Evolutionary conservation across 371 early-diverging fungal genomes (phyloP), one percentile per base, ranked within the genome.

Genomic region (Chytridiales sp.): DNA sequence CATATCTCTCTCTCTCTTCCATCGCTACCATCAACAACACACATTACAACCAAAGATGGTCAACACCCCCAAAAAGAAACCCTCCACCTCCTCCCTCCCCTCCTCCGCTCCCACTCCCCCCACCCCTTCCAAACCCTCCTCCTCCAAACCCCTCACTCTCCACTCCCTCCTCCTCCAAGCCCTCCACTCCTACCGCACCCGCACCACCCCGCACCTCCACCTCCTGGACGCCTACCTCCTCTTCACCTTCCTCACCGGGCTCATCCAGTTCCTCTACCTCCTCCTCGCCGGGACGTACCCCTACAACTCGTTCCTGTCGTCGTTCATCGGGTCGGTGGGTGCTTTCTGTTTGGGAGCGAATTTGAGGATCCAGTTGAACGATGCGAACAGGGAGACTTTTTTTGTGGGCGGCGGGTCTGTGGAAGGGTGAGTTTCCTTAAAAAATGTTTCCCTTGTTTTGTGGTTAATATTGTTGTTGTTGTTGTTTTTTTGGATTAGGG

Each of bases 301-400:
- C n/a, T 97, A 93, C 77, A 97, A 97, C 75, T 90, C 97, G 24
- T 97, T 97, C 73, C 73, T 98, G 62, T 90, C 95, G 11, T 94
- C 93, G 19, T 98, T 98, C 76, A 89, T 89, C 62, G 85, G 89
- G 3, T 87, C 91, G 9, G 94, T 96, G 22, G 95, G 94, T 11
- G 80, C 85, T 56, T 98, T 98, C 76, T 91, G 93, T n/a, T 84
- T 95, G 60, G 92, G 56, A 74, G 79, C 75, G 19, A 79, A 79
- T 70, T 78, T 91, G 53, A 79, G 92, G 41, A 88, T 89, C 46
- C 90, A 89, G 64, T 79, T 82, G 42, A 87, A 89, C n/a, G n/a
- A n/a, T 66, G 81, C 85, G n/a, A 65, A 79, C 52, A 88, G 87
- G n/a, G n/a, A 64, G 73, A 72, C 41, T 75, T 80, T 53, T 74